phyloP scores from a whole-genome alignment of 2,329 filamentous ascomycete genomes.

The Fusarium tanahbumbuense region DNA sequence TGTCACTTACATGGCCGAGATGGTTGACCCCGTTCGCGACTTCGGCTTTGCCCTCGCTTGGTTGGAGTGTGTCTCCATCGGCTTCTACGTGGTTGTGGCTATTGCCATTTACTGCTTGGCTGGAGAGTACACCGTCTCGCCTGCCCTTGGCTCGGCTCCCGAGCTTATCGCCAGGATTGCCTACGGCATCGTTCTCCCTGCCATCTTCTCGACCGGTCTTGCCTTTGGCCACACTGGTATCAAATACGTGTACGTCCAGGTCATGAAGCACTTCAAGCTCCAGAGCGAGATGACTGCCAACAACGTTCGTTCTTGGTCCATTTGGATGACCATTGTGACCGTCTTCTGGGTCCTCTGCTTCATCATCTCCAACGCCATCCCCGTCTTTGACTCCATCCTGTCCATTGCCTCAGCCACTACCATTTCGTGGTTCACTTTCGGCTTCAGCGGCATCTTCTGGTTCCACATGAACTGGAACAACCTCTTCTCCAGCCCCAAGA shows the following conservation, averaged over 20 bases:
- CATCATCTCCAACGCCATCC: slow-evolving; percentile 53
- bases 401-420: slow-evolving; percentile 52
- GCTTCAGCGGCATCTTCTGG: slow-evolving; percentile 52
- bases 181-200: slow-evolving; percentile 49
- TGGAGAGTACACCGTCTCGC: slow-evolving; percentile 46
- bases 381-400: slow-evolving; percentile 54
- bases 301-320: slow-evolving; percentile 50
- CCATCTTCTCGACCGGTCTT: slow-evolving; percentile 48
- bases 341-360: slow-evolving; percentile 52
- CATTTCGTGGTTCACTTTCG: slow-evolving; percentile 54
- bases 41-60: slow-evolving; percentile 46
- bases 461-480: slow-evolving; percentile 52
- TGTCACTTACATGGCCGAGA: slow-evolving; percentile 53
- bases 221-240: slow-evolving; percentile 51
- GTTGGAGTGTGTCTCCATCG: slow-evolving; percentile 44
- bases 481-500: slow-evolving; percentile 46
- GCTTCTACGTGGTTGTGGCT: slow-evolving; percentile 44
- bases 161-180: slow-evolving; percentile 44
- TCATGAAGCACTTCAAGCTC: slow-evolving; percentile 50
- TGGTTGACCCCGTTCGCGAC: slow-evolving; percentile 50
- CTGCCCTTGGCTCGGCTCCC: slow-evolving; percentile 44
- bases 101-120: slow-evolving; percentile 47
- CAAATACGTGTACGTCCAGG: slow-evolving; percentile 51
- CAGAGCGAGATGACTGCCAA: slow-evolving; percentile 50
- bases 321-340: slow-evolving; percentile 51